Percentiles rank a stretch among this genome's conserved stretches.
Evolutionary conservation across 106 monocot species (phyloP).

Genomic region (Apostasia shenzhenica): DNA sequence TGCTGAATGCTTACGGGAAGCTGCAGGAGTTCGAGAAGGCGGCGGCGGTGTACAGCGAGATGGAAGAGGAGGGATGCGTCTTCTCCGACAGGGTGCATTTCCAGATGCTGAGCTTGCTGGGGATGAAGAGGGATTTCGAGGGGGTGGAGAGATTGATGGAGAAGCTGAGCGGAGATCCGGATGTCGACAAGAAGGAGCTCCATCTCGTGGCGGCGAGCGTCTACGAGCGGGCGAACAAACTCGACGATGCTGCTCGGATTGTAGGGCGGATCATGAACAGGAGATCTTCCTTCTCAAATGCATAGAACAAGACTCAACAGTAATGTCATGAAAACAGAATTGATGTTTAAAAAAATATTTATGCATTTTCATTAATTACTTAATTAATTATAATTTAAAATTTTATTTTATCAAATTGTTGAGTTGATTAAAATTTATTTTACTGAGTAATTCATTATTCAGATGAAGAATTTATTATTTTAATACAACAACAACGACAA

Average conservation of each 20-base stretch:
- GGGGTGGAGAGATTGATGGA: slow-evolving; percentile 50
- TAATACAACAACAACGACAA: no score
- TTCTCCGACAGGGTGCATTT: slow-evolving; percentile 83
- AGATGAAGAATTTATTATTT: no score
- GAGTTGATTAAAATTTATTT: no score
- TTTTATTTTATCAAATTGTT: no score
- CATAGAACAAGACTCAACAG: not conserved
- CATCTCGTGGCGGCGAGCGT: slow-evolving; percentile 56
- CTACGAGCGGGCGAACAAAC: slow-evolving; percentile 81
- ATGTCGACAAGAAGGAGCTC: slow-evolving; percentile 76
- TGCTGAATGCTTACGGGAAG: slow-evolving; percentile 84
- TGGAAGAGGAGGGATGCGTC: slow-evolving; percentile 80
- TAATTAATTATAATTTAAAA: no score
- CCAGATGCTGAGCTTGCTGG: slow-evolving; percentile 85
- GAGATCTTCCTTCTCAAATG: not conserved
- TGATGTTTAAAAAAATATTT: no score
- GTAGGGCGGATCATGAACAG: slow-evolving; percentile 28
- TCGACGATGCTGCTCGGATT: slow-evolving; percentile 74
- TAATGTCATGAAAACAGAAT: no score
- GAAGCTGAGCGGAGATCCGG: slow-evolving; percentile 43
- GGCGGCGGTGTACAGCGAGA: slow-evolving; percentile 49
- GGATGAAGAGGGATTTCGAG: slow-evolving; percentile 57
- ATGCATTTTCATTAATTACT: no score
- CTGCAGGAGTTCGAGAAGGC: slow-evolving; percentile 68
- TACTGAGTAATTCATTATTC: no score